phyloP scores from a whole-genome alignment of 2,329 filamentous ascomycete species.

The Phialocephala subalpina region DNA sequence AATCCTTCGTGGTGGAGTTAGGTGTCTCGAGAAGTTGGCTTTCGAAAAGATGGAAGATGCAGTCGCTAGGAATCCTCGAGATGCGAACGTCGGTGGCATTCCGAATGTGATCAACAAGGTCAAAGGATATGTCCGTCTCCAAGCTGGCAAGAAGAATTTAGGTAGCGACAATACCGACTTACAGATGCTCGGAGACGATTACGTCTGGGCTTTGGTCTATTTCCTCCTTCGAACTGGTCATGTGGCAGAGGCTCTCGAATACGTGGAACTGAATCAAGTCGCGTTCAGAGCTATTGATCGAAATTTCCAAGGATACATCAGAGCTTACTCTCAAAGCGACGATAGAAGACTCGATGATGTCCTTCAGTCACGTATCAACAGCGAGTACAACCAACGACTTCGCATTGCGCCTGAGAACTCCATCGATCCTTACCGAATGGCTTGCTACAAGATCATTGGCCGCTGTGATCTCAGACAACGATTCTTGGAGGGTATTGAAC shows the following conservation, averaged over 20 bases:
- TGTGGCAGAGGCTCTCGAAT: conserved; percentile 82
- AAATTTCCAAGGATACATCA: conserved; percentile 87
- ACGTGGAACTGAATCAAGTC: conserved; percentile 80
- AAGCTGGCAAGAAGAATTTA: conserved; percentile 81
- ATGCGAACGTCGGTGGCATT: conserved; percentile 88
- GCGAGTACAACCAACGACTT: conserved; percentile 86
- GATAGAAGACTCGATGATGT: conserved; percentile 82
- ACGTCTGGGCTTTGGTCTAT: conserved; percentile 93
- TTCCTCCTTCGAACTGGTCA: conserved; percentile 89
- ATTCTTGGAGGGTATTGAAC: conserved; percentile 63
- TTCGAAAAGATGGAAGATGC: conserved; percentile 78
- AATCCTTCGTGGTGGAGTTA: conserved; percentile 81
- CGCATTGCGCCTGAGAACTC: conserved; percentile 87
- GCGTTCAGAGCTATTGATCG: conserved; percentile 92
- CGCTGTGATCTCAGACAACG: conserved; percentile 74
- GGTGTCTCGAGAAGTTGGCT: conserved; percentile 83
- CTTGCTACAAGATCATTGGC: conserved; percentile 97
- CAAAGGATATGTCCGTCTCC: conserved; percentile 87
- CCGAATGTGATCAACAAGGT: conserved; percentile 91
- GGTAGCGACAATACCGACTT: conserved; percentile 82
- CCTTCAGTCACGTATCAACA: conserved; percentile 85
- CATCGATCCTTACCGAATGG: conserved; percentile 94
- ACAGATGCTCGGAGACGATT: conserved; percentile 82
- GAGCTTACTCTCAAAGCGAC: conserved; percentile 78
- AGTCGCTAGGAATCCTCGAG: conserved; percentile 83